phyloP scores from a whole-genome alignment of 768 basidiomycete species.

The Grammothele lineata region DNA sequence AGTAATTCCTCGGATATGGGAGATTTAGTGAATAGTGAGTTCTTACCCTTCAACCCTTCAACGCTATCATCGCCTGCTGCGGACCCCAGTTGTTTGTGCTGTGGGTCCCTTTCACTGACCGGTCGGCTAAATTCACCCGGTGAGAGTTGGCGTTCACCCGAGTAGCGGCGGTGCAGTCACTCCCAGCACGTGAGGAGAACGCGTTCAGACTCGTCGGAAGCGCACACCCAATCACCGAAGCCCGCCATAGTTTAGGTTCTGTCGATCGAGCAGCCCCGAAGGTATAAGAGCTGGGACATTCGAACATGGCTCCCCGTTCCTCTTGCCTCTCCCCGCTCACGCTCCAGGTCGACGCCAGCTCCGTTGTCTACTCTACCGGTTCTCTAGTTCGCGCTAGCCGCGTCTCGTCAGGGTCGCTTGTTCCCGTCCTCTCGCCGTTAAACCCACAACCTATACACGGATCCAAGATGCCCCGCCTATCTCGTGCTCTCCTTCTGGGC shows the following conservation, averaged over 20 bases:
- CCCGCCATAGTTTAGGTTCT: conserved; percentile 17
- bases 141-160: too few species aligned
- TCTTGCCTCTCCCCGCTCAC: conserved; percentile 19
- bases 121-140: too few species aligned
- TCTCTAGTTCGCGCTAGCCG: conserved; percentile 17
- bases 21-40: too few species aligned
- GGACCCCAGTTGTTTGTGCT: too few species aligned
- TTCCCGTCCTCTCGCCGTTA: conserved; percentile 7
- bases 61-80: too few species aligned
- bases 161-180: neutral
- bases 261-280: conserved; percentile 1
- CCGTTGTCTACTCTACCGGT: conserved; percentile 11
- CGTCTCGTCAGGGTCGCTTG: conserved; percentile 1
- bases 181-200: conserved; percentile 18
- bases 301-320: conserved; percentile 12
- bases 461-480: conserved; percentile 30
- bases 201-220: too few species aligned
- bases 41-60: too few species aligned
- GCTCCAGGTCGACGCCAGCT: conserved; percentile 14
- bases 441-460: too few species aligned
- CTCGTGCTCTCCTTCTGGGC: conserved; percentile 36
- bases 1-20: too few species aligned
- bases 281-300: conserved; percentile 19
- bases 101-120: too few species aligned
- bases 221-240: conserved; percentile 18